phyloP scores from a whole-genome alignment of 129 eudicot species.

The Arctium lappa region DNA sequence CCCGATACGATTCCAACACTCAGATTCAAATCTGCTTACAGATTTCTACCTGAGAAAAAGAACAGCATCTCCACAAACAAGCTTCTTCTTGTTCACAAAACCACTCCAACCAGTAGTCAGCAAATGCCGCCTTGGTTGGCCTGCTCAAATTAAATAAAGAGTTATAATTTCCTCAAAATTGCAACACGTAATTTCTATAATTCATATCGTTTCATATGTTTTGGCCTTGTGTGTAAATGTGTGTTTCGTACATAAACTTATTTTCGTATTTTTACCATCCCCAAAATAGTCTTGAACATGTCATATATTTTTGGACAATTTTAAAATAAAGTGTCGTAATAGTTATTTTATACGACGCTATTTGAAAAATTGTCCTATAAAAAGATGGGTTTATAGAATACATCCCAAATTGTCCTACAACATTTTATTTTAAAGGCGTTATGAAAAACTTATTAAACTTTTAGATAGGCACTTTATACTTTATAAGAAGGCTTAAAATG shows the following conservation, averaged over 20 bases:
- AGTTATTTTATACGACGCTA: not conserved
- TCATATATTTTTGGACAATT: not conserved
- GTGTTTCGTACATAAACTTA: not conserved
- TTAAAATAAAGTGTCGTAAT: not conserved
- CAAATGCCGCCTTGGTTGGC: conserved; percentile 89
- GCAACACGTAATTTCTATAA: not conserved
- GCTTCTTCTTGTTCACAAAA: conserved; percentile 86
- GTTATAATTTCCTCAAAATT: not conserved
- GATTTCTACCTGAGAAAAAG: conserved; percentile 65
- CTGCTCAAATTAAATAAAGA: conserved; percentile 32
- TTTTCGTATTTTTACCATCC: not conserved
- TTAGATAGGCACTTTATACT: too few relatives aligned
- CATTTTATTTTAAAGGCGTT: too few relatives aligned
- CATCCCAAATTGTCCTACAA: too few relatives aligned
- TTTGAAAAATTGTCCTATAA: not conserved
- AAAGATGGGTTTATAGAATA: not conserved
- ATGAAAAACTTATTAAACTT: too few relatives aligned
- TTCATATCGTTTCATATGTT: not conserved
- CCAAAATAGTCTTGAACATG: not conserved
- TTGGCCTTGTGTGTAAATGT: not conserved
- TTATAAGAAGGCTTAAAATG: not conserved
- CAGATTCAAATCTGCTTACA: too few relatives aligned
- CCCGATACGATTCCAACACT: not conserved
- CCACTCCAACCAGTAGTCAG: conserved; percentile 96
- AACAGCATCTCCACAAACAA: conserved; percentile 92